phyloP scores from a whole-genome alignment of 371 early-diverging fungal genomes.

The Mucor saturninus region DNA sequence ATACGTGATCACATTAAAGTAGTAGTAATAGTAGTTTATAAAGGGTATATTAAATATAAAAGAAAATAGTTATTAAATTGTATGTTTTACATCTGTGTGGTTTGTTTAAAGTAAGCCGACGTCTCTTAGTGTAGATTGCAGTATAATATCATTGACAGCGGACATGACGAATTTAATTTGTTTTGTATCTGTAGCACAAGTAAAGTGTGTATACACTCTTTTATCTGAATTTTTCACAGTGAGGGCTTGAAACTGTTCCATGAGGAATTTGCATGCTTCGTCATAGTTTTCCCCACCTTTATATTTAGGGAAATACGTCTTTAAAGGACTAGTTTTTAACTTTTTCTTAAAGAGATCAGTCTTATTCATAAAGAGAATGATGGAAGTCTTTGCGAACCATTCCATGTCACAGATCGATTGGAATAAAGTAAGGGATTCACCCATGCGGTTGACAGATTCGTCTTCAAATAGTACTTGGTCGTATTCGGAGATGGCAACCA shows the following conservation, averaged over 20 bases:
- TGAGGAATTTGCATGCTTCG: conserved; percentile 35
- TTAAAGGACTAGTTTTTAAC: conserved; percentile 58
- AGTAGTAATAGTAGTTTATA: too few relatives aligned
- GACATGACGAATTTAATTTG: conserved; percentile 71
- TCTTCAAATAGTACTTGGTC: conserved; percentile 92
- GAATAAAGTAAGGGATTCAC: conserved; percentile 66
- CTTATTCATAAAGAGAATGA: conserved; percentile 82
- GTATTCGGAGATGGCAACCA: conserved; percentile 88
- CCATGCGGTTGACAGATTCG: conserved; percentile 63
- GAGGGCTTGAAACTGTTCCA: conserved; percentile 27
- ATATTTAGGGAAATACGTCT: conserved; percentile 72
- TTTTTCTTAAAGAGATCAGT: conserved; percentile 76
- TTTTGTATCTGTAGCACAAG: conserved; percentile 66
- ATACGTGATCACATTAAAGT: too few relatives aligned
- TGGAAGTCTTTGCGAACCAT: conserved; percentile 72
- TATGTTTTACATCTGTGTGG: too few relatives aligned
- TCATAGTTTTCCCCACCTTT: conserved; percentile 60
- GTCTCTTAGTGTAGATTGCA: conserved; percentile 57
- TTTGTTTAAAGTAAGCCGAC: conserved; percentile 54
- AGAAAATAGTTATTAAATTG: too few relatives aligned
- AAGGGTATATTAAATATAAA: too few relatives aligned
- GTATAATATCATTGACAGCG: conserved; percentile 72
- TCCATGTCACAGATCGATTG: conserved; percentile 70
- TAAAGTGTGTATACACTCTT: conserved; percentile 45
- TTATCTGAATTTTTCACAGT: conserved; percentile 20